Evolutionary conservation across 2,329 filamentous ascomycete genomes (phyloP).

Genomic region (Hypoxylon sp.): DNA sequence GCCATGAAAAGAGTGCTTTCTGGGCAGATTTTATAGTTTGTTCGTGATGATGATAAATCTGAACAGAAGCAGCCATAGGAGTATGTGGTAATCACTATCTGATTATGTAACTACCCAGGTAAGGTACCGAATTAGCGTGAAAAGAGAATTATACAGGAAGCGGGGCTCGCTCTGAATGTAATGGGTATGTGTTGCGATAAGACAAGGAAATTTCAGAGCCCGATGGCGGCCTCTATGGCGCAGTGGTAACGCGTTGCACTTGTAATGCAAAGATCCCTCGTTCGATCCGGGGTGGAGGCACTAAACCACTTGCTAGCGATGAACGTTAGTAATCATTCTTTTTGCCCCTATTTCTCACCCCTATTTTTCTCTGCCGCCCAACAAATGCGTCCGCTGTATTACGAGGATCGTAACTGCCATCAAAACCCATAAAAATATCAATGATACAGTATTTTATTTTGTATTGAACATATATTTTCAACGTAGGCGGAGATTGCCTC

Average conservation of each 20-base stretch:
- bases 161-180: not conserved
- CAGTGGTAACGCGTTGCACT: slow-evolving; percentile 50
- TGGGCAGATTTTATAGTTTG: too few species aligned
- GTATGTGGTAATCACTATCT: not conserved
- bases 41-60: not conserved
- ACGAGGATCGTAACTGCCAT: too few species aligned
- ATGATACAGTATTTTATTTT: too few species aligned
- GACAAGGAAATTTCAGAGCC: not conserved
- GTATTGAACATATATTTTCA: too few species aligned
- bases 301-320: not conserved
- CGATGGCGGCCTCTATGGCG: slow-evolving; percentile 42
- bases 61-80: not conserved
- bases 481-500: too few species aligned
- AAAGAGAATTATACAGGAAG: too few species aligned
- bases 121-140: too few species aligned
- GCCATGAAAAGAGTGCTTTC: too few species aligned
- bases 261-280: slow-evolving; percentile 49
- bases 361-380: too few species aligned
- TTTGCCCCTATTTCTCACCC: not conserved
- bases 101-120: too few species aligned
- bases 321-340: not conserved
- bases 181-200: not conserved
- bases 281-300: slow-evolving; percentile 48
- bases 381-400: too few species aligned
- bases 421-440: not conserved